phyloP scores from a whole-genome alignment of 192 early-diverging fungal species.

The Funneliformis geosporum region DNA sequence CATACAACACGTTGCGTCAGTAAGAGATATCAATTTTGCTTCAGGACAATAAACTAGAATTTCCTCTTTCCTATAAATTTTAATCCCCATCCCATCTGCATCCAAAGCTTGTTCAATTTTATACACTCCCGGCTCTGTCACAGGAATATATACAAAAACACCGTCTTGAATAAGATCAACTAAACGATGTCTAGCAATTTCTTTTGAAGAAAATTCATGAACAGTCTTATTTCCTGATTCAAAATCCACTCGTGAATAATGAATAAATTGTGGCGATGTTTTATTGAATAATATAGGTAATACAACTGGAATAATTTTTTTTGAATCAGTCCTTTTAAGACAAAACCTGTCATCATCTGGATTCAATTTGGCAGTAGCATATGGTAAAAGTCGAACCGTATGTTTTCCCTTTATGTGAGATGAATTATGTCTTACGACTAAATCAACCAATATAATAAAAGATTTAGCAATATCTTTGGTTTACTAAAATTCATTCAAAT shows the following conservation, averaged over 20 bases:
- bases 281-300: conserved; percentile 46
- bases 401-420: conserved; percentile 49
- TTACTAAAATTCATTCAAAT: not conserved
- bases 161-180: conserved; percentile 40
- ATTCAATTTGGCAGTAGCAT: conserved; percentile 49
- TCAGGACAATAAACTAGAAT: conserved; percentile 45
- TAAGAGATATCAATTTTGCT: conserved; percentile 34
- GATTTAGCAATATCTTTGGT: not conserved
- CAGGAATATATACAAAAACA: conserved; percentile 39
- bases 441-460: not conserved
- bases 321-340: conserved; percentile 5
- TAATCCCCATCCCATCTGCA: conserved; percentile 41
- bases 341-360: conserved; percentile 44
- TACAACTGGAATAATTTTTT: conserved; percentile 26
- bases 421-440: conserved; percentile 42
- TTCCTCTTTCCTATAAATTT: conserved; percentile 38
- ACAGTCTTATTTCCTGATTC: conserved; percentile 29
- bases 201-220: conserved; percentile 28
- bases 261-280: conserved; percentile 38
- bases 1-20: conserved; percentile 34
- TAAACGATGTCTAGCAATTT: conserved; percentile 32
- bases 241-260: conserved; percentile 37
- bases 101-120: conserved; percentile 36
- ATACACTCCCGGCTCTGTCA: conserved; percentile 44
- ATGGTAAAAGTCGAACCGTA: conserved; percentile 46